Percentiles rank a stretch among this genome's conserved stretches.
Evolutionary conservation across 257 asterid species (phyloP).

Genomic region (Jacaranda mimosifolia): DNA sequence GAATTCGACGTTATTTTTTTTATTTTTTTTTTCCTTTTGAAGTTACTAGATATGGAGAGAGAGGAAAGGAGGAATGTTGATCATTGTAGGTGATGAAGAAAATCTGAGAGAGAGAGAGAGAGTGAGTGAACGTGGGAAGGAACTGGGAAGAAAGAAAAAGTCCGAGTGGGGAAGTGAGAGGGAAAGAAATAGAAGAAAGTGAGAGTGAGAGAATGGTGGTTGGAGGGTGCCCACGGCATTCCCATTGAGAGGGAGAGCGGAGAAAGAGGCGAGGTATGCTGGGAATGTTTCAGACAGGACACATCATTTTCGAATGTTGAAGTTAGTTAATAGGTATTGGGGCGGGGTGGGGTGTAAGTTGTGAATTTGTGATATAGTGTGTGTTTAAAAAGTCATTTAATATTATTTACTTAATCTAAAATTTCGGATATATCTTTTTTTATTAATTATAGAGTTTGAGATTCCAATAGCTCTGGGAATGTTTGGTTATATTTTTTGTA

Average conservation of each 20-base stretch:
- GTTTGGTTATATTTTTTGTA: no score
- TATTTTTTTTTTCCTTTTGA: background rate
- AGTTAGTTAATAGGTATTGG: no score
- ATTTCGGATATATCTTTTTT: no score
- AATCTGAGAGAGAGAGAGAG: slow-evolving; percentile 28
- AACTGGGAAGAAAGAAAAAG: slow-evolving; percentile 18
- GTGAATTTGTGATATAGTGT: no score
- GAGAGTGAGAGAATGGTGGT: slow-evolving; percentile 28
- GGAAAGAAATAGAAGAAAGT: slow-evolving; percentile 19
- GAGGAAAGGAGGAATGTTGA: slow-evolving; percentile 16
- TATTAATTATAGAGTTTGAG: no score
- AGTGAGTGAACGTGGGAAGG: slow-evolving; percentile 24
- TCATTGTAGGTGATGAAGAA: slow-evolving; percentile 25
- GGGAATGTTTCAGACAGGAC: slow-evolving; percentile 39
- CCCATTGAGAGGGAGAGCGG: slow-evolving; percentile 32
- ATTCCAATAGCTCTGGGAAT: no score
- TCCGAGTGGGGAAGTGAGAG: slow-evolving; percentile 12
- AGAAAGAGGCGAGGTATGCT: slow-evolving; percentile 42
- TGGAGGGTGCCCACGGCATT: slow-evolving; percentile 2
- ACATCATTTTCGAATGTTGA: no score
- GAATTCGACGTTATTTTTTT: background rate
- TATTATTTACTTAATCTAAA: no score
- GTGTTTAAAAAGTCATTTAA: no score
- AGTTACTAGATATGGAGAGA: slow-evolving; percentile 17
- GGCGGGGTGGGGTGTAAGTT: no score